phyloP scores from a whole-genome alignment of 768 basidiomycete species.

The Coprinopsis marcescibilis region DNA sequence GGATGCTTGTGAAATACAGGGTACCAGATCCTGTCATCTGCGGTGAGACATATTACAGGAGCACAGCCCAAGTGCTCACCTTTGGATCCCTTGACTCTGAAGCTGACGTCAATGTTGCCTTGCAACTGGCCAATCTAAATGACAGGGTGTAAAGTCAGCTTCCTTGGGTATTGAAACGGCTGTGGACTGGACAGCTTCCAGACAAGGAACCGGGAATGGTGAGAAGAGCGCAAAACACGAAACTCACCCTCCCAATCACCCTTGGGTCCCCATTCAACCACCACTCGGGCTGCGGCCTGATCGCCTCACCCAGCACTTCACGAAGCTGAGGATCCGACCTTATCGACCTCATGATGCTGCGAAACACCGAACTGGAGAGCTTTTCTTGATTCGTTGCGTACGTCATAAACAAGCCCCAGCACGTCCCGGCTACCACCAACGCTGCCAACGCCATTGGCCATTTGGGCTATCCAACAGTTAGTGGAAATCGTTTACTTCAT shows the following conservation, averaged over 20 bases:
- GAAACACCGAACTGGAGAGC: conserved; percentile 68
- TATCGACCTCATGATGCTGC: conserved; percentile 56
- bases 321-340: conserved; percentile 45
- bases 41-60: background rate
- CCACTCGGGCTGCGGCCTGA: conserved; percentile 61
- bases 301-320: conserved; percentile 57
- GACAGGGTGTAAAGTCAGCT: too few species aligned
- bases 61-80: conserved; percentile 31
- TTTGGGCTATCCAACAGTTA: conserved; percentile 39
- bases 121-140: conserved; percentile 64
- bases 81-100: conserved; percentile 67
- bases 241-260: conserved; percentile 60
- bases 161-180: too few species aligned
- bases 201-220: too few species aligned
- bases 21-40: conserved; percentile 55
- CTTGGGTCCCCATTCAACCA: conserved; percentile 74
- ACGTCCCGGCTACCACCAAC: conserved; percentile 46
- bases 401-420: conserved; percentile 64
- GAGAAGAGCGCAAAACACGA: too few species aligned
- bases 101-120: conserved; percentile 74
- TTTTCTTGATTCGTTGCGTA: conserved; percentile 75
- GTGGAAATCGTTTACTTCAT: too few species aligned
- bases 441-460: conserved; percentile 57
- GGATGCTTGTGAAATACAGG: conserved; percentile 78
- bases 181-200: too few species aligned